A percentile compares a stretch with the other conserved stretches of the same genome.
These are phyloP conservation scores for Neckera pumila DNA, from an alignment of 225 moss, liverwort and hornwort species.

Conservation along the genomic window DNA sequence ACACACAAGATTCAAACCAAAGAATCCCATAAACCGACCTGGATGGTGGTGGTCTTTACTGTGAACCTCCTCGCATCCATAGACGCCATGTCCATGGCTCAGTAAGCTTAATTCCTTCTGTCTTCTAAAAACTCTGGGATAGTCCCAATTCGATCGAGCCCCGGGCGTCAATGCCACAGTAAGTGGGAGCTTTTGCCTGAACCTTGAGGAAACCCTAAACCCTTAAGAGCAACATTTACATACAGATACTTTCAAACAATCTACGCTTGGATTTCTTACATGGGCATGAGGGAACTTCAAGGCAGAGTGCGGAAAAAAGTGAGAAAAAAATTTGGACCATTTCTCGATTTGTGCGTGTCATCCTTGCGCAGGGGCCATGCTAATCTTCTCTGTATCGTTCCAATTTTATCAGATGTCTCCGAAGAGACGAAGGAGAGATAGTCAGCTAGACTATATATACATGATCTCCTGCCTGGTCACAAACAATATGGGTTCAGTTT, in stretches of 20 bases:
- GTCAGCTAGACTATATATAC: not conserved
- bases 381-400: constrained; percentile 65
- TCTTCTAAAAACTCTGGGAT: not conserved
- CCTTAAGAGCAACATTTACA: not conserved
- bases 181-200: not conserved
- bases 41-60: constrained; percentile 8
- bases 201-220: not conserved
- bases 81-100: not conserved
- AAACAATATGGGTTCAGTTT: not conserved
- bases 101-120: no score
- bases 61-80: not conserved
- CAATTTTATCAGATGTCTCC: constrained; percentile 59
- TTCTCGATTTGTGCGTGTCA: constrained; percentile 57
- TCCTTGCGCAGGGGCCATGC: constrained; percentile 64
- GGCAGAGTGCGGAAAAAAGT: not conserved
- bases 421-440: accelerated
- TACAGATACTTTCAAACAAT: not conserved
- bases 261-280: no score
- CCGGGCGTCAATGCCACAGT: no score
- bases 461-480: not conserved
- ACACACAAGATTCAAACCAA: not conserved
- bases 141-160: not conserved
- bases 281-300: not conserved
- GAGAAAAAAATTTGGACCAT: constrained; percentile 20
- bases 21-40: not conserved